Evolutionary conservation across 495 filamentous ascomycete species (phyloP), one percentile per base, ranked within the genome.

Genomic region (Aspergillus bridgeri): DNA sequence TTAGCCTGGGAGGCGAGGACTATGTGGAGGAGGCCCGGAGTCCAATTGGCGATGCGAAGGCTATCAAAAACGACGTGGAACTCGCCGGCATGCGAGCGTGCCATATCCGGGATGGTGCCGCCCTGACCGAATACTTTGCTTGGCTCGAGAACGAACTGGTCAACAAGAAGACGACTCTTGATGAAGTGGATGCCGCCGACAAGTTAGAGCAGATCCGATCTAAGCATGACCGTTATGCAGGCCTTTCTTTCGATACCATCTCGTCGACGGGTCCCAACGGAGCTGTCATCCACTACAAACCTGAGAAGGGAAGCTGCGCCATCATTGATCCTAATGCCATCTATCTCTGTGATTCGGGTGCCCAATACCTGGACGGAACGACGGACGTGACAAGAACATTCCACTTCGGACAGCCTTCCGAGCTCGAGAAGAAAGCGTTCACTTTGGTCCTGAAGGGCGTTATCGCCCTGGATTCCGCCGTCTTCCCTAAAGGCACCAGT

Each of bases 391-490:
- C 95, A 5, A 82, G 95, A 15, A 99, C 95, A 0, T 78, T 96
- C 43, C 95, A 99, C 62, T 98, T 98, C 67, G 88, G 91, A 25
- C 77, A 86, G 18, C 95, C 95, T 8, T 91, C 88, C 1, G 84
- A 86, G 15, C 87, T 91, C 65, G 92, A 99, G 71, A 89, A 83
- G 62, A 91, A 91, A 69, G 87, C 95, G 7, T 98, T 96, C 70
- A 99, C 95, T 11, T 80, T 99, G 13, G 95, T 98, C 0, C 79
- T 99, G 18, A 98, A 98, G 74, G 95, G 95, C n/a, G 84, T 96
- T 64, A 94, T 98, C 64, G 91, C 87, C 3, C 79, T 99, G 17
- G 93, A 97, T 66, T 83, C 82, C 51, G 89, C 87, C 3, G 78
- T 96, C 2, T 99, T 97, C 69, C 95, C 95, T 17, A 97, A 96